Conservation (phyloP, 2,329 filamentous ascomycete species). For the Trichoderma citrinoviride region DNA sequence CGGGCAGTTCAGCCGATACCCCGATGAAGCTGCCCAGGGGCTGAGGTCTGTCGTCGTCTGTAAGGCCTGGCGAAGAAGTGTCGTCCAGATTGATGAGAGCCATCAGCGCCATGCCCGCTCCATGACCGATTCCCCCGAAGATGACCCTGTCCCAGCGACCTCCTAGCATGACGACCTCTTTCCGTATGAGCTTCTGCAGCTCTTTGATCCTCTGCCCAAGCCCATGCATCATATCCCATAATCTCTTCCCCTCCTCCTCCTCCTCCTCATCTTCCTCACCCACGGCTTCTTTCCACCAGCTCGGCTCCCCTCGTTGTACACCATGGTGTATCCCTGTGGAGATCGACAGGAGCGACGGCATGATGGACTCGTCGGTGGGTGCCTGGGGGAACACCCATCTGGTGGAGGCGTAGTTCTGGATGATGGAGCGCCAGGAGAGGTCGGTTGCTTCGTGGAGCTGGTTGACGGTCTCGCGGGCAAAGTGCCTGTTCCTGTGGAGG, state of each 20-base stretch:
- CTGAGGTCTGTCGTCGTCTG: not conserved
- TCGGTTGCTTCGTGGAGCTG: constrained; percentile 13
- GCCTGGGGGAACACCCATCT: constrained; percentile 20
- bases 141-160: constrained; percentile 14
- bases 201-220: not conserved
- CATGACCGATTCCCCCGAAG: constrained; percentile 8
- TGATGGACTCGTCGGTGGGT: constrained; percentile 8
- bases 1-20: not conserved
- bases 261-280: not conserved
- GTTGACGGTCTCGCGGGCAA: not conserved
- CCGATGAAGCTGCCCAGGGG: constrained; percentile 5
- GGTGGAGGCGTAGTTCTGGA: constrained; percentile 16
- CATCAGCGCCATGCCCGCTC: constrained; percentile 7
- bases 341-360: not conserved
- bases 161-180: constrained; percentile 1
- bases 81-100: not conserved
- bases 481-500: not conserved
- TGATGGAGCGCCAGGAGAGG: constrained; percentile 11
- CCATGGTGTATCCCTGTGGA: constrained; percentile 10
- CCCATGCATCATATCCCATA: not conserved
- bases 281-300: not conserved
- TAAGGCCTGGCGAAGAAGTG: no score
- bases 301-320: not conserved
- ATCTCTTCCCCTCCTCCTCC: not conserved
- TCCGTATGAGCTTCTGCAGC: constrained; percentile 3